Conservation (phyloP, 164 flowering plant species). For the Nelumbo lutea region DNA sequence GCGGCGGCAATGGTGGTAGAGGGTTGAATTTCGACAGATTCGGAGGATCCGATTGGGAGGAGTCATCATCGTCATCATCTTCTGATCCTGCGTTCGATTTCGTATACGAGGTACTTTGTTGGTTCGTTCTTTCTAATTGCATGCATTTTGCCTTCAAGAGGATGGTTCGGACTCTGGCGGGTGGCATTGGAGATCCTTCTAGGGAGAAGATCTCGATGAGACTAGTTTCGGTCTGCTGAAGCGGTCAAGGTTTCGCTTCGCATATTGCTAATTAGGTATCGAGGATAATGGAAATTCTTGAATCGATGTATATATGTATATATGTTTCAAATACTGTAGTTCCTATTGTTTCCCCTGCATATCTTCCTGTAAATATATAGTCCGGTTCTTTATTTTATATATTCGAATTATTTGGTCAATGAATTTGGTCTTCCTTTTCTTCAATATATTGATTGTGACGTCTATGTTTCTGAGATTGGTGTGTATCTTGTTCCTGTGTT, state of each 20-base stretch:
- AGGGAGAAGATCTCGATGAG: conserved; percentile 45
- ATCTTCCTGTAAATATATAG: too few species aligned
- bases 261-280: too few species aligned
- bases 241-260: background rate
- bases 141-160: conserved; percentile 77
- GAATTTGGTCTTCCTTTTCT: too few species aligned
- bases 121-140: conserved; percentile 82
- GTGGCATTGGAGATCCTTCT: conserved; percentile 30
- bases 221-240: conserved; percentile 11
- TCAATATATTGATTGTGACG: too few species aligned
- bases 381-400: too few species aligned
- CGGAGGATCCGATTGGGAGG: conserved; percentile 52
- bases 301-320: too few species aligned
- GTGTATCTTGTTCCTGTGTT: too few species aligned
- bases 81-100: conserved; percentile 64
- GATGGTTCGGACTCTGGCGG: conserved; percentile 33
- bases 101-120: conserved; percentile 68
- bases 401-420: too few species aligned
- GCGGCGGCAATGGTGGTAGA: conserved; percentile 42
- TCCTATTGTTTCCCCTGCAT: too few species aligned
- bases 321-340: too few species aligned
- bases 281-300: too few species aligned
- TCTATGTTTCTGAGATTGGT: too few species aligned
- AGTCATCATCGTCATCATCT: conserved; percentile 26
- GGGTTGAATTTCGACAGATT: conserved; percentile 53